phyloP scores from a whole-genome alignment of 768 basidiomycete genomes.

The Leccinum uliginosum region DNA sequence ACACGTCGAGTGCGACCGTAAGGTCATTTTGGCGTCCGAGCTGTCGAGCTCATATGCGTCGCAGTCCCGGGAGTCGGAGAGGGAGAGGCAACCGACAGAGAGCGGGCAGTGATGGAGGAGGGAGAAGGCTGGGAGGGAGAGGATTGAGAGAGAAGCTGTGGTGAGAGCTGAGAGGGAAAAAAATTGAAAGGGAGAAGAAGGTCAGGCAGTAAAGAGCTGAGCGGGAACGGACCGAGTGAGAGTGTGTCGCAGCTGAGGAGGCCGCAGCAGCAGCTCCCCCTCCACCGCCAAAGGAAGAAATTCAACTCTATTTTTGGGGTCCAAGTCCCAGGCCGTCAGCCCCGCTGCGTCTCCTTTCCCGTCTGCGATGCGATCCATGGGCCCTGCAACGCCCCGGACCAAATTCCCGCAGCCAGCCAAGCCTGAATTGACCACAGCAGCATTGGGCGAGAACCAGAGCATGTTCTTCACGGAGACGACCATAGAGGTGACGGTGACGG shows the following conservation, averaged over 20 bases:
- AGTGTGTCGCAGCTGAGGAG: slow-evolving; percentile 7
- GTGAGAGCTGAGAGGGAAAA: slow-evolving; percentile 4
- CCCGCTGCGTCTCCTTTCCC: slow-evolving; percentile 28
- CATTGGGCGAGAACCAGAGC: slow-evolving; percentile 11
- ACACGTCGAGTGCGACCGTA: slow-evolving; percentile 26
- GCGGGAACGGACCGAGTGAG: slow-evolving; percentile 12
- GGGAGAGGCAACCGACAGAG: slow-evolving; percentile 21
- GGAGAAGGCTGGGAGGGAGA: slow-evolving; percentile 7
- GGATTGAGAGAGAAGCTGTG: slow-evolving; percentile 10
- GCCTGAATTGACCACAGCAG: slow-evolving; percentile 9
- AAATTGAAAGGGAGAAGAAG: neutral
- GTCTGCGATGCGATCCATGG: slow-evolving; percentile 21
- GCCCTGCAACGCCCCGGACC: slow-evolving; percentile 15
- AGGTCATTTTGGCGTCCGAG: slow-evolving; percentile 19
- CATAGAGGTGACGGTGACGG: neutral
- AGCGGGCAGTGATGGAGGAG: slow-evolving; percentile 12
- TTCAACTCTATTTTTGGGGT: slow-evolving; percentile 52
- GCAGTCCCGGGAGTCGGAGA: slow-evolving; percentile 19
- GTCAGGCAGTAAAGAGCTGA: no score
- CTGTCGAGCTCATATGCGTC: slow-evolving; percentile 33
- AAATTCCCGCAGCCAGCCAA: slow-evolving; percentile 6
- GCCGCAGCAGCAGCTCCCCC: neutral
- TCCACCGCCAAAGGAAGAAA: slow-evolving; percentile 15
- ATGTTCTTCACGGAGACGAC: neutral
- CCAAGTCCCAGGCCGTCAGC: slow-evolving; percentile 25